These are phyloP conservation scores for Phytophthora podocarpi DNA, from an alignment of 352 stramenopile genomes.

Conservation along the genomic window DNA sequence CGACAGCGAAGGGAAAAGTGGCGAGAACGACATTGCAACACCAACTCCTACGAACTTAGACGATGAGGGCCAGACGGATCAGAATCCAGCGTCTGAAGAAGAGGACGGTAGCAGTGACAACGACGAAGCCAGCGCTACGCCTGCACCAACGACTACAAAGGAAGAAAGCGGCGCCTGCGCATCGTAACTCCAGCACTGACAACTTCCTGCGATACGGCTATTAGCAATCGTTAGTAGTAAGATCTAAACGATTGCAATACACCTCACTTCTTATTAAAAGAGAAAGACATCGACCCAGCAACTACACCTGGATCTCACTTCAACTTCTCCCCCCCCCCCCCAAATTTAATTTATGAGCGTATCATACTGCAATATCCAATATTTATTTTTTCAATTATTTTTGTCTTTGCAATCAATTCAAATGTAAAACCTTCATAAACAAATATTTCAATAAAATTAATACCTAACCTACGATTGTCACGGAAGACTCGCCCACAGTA, in stretches of 20 bases:
- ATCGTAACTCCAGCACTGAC: constrained; percentile 9
- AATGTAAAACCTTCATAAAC: not conserved
- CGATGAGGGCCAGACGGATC: too few relatives aligned
- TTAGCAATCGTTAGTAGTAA: too few relatives aligned
- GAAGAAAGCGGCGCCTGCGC: constrained; percentile 11
- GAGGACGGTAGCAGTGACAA: constrained; percentile 7
- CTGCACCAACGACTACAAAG: not conserved
- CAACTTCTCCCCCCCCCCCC: too few relatives aligned
- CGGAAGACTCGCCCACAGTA: constrained; percentile 3
- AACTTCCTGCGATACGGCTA: too few relatives aligned
- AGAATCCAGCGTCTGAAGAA: not conserved
- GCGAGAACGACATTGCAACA: not conserved
- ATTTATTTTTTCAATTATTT: too few relatives aligned
- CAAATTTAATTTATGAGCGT: not conserved
- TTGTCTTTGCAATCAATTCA: too few relatives aligned
- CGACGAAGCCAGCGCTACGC: not conserved
- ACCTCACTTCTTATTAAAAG: not conserved
- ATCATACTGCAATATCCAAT: not conserved
- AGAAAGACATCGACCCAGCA: too few relatives aligned
- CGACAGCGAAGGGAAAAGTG: not conserved
- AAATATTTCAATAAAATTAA: not conserved
- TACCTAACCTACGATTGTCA: not conserved
- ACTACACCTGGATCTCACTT: too few relatives aligned
- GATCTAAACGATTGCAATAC: too few relatives aligned
- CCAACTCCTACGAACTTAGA: too few relatives aligned